phyloP scores from a whole-genome alignment of 2,329 filamentous ascomycete species.

The Elsinoe australis region DNA sequence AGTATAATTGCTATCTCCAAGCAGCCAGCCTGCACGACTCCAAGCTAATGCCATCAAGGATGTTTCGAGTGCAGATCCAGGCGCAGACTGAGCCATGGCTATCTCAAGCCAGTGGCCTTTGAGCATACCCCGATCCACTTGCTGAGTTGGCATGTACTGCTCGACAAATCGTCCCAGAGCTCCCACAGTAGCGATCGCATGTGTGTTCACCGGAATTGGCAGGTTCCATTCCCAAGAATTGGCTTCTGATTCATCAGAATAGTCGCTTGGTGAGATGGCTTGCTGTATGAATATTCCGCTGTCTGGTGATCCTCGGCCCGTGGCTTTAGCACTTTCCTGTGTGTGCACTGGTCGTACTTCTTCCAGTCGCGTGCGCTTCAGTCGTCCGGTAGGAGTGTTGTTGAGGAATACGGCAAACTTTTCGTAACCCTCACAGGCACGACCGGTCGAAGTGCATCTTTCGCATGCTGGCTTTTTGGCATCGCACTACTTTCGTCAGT shows the following conservation, averaged over 20 bases:
- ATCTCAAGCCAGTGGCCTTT: constrained; percentile 6
- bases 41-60: constrained; percentile 1
- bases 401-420: constrained; percentile 16
- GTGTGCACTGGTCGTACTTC: constrained; percentile 1
- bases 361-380: constrained; percentile 12
- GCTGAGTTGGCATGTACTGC: background rate
- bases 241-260: background rate
- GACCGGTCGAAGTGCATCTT: constrained; percentile 5
- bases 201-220: background rate
- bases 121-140: background rate
- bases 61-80: constrained; percentile 1
- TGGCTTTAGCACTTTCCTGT: background rate
- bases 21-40: constrained; percentile 5
- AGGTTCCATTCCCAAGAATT: background rate
- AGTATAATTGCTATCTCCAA: background rate
- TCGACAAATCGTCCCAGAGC: background rate
- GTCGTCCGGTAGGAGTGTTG: constrained; percentile 2
- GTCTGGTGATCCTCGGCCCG: background rate
- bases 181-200: background rate
- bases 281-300: no score
- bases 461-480: constrained; percentile 12
- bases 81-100: background rate
- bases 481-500: constrained; percentile 15
- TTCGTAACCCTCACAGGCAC: constrained; percentile 17
- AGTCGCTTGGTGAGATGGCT: no score